phyloP scores from a whole-genome alignment of 441 rosid genomes.

The Pelargonium myrrhifolium region DNA sequence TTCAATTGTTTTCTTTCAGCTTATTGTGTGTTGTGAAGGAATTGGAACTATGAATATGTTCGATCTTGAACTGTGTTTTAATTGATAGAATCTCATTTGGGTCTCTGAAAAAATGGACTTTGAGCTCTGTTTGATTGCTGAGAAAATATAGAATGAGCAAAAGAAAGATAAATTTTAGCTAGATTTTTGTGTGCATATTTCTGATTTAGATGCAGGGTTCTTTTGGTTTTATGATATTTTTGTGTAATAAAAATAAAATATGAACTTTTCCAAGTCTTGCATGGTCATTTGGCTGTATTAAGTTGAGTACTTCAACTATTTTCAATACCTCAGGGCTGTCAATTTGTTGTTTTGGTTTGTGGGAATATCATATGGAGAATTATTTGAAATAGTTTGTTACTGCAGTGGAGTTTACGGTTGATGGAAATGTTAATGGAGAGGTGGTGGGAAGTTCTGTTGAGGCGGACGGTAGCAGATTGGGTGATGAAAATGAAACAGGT shows the following conservation, averaged over 20 bases:
- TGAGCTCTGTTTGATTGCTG: slow-evolving; percentile 14
- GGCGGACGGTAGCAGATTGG: slow-evolving; percentile 31
- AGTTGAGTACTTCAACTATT: not conserved
- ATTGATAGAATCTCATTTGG: slow-evolving; percentile 7
- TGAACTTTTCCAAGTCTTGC: too few relatives aligned
- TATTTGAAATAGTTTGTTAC: slow-evolving; percentile 14
- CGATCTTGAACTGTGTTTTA: not conserved
- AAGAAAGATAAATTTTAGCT: slow-evolving; percentile 1
- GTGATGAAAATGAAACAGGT: slow-evolving; percentile 48
- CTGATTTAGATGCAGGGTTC: not conserved
- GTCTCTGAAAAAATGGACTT: not conserved
- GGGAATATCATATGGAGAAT: not conserved
- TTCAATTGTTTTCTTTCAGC: not conserved
- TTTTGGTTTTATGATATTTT: too few relatives aligned
- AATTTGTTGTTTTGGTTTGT: not conserved
- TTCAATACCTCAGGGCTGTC: not conserved
- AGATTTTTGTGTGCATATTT: not conserved
- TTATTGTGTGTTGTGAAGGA: slow-evolving; percentile 6
- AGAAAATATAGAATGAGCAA: slow-evolving; percentile 6
- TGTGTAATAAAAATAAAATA: too few relatives aligned
- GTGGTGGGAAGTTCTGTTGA: slow-evolving; percentile 35
- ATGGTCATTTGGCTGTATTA: too few relatives aligned
- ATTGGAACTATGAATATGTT: not conserved
- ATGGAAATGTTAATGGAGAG: slow-evolving; percentile 48
- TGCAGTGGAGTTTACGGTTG: slow-evolving; percentile 76